Conservation (phyloP, 257 asterid genomes). For the Solanum chiquidenum region DNA sequence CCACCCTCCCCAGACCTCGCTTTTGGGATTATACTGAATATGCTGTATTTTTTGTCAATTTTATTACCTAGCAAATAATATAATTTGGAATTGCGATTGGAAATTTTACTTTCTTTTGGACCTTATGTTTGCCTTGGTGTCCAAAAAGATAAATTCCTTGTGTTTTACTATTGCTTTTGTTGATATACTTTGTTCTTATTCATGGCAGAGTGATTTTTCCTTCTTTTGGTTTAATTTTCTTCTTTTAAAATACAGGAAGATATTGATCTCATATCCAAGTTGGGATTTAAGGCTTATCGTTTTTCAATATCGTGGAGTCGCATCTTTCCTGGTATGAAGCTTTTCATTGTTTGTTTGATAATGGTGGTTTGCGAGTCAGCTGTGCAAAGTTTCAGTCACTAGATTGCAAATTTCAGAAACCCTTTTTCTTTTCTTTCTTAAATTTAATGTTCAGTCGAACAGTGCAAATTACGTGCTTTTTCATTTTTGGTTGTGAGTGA, state of each 20-base stretch:
- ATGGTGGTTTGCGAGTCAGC: neutral
- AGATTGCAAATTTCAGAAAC: neutral
- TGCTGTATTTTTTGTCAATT: neutral
- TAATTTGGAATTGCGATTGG: neutral
- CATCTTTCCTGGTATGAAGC: slow-evolving; percentile 33
- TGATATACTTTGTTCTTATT: neutral
- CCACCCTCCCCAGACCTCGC: neutral
- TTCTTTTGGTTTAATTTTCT: neutral
- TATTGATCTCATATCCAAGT: slow-evolving; percentile 37
- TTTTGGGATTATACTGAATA: neutral
- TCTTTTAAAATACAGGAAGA: slow-evolving; percentile 28
- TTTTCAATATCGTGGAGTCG: slow-evolving; percentile 53
- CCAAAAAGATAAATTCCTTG: neutral
- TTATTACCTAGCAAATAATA: neutral
- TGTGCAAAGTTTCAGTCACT: neutral
- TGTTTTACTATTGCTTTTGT: neutral
- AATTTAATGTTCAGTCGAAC: neutral
- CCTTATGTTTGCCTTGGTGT: neutral
- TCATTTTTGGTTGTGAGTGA: neutral
- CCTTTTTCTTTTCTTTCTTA: neutral
- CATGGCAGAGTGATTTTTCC: neutral
- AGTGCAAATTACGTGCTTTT: neutral
- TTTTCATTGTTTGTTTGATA: neutral
- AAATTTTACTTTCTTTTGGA: neutral
- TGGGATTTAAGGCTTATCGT: slow-evolving; percentile 47